Evolutionary conservation across 2,329 filamentous ascomycete genomes (phyloP).

Genomic region (Aspergillus sergii): DNA sequence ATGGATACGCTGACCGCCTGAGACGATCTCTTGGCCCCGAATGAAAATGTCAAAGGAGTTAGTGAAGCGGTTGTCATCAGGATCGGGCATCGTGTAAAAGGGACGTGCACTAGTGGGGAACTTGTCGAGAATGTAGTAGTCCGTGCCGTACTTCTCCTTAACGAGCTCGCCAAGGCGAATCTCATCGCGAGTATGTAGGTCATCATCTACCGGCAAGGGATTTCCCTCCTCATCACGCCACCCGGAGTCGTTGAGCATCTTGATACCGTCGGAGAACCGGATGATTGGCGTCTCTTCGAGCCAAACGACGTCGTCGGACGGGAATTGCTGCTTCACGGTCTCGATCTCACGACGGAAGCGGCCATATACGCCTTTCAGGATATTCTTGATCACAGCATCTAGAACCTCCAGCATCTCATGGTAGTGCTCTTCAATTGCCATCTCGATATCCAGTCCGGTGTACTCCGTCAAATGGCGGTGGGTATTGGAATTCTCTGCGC

Average conservation of each 20-base stretch:
- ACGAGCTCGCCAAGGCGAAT: conserved; percentile 82
- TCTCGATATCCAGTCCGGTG: conserved; percentile 89
- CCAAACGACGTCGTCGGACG: conserved; percentile 84
- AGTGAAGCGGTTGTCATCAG: conserved; percentile 70
- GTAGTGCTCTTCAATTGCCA: conserved; percentile 87
- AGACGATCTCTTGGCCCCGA: conserved; percentile 88
- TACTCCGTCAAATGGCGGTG: conserved; percentile 94
- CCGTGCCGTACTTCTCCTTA: conserved; percentile 82
- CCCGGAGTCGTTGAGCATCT: conserved; percentile 77
- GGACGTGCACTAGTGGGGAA: conserved; percentile 83
- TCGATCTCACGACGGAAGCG: conserved; percentile 73
- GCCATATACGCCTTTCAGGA: conserved; percentile 72
- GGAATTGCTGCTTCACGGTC: conserved; percentile 78
- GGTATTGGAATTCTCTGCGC: conserved; percentile 93
- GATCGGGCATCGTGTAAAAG: conserved; percentile 88
- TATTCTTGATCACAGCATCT: conserved; percentile 78
- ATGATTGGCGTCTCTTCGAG: conserved; percentile 82
- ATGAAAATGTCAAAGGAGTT: conserved; percentile 97
- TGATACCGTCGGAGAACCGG: conserved; percentile 75
- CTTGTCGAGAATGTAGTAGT: conserved; percentile 94
- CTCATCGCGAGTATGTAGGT: conserved; percentile 82
- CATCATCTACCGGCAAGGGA: conserved; percentile 69
- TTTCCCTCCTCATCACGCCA: conserved; percentile 79
- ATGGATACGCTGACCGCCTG: conserved; percentile 91
- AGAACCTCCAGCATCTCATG: conserved; percentile 81